Evolutionary conservation across 345 rosid genomes (phyloP), one percentile per base, ranked within the genome.

Genomic region (Mercurialis annua): DNA sequence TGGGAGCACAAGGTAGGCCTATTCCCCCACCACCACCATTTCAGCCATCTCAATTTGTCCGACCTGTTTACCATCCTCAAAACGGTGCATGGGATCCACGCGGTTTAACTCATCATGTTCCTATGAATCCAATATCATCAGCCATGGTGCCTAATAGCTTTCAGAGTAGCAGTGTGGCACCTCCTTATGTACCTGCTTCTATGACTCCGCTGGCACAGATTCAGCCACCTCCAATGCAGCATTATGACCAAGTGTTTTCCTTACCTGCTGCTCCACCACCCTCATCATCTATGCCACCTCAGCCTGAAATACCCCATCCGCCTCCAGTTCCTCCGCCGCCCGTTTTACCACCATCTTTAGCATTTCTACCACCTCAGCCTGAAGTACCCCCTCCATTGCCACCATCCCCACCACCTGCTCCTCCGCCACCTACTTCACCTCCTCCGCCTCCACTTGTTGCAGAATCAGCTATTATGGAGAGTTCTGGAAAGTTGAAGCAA

Each of bases 341-440:
- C 61, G 74, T 81, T 79, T 63, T 71, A 40, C 85, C 81, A 23
- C 88, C 78, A 46, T 76, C 81, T 58, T 68, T 71, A 60, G 62
- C 82, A 63, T 78, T 84, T 52, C 43, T 74, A 48, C 80, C 82
- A 23, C 85, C 83, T 51, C 86, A 76, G 29, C 80, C 72, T 55
- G 77, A 67, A 73, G 38, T 73, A 44, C 72, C 59, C 49, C 77
- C 77, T 16, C 77, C 77, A n/a, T 72, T 84, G 76, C 92, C 96
- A 52, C 86, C 85, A 65, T 80, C 93, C 6, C 85, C 83, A 46
- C 97, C 94, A 58, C 92, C 93, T 72, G 88, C 76, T 71, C 97
- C 98, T 51, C 90, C 96, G 69, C 98, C 95, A 49, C 97, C 96
- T 58, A 80, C 77, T 78, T 89, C 90, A 63, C 92, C 98, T 15